Conservation (phyloP, 805 yeast species). For the Grigorovia humatica region DNA sequence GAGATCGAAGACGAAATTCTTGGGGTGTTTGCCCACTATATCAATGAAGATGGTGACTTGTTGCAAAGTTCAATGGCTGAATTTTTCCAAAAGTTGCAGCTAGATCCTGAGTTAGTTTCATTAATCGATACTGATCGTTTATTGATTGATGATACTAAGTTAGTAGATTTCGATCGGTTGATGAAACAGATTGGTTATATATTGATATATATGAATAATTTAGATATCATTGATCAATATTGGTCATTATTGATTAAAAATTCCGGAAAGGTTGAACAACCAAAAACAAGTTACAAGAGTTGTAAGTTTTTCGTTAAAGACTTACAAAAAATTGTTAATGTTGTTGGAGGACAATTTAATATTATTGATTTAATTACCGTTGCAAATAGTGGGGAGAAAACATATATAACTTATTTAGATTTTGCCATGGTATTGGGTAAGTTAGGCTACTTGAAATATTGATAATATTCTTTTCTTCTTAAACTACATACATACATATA, state of each 20-base stretch:
- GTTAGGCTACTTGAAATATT: constrained; percentile 32
- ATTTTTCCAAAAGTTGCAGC: constrained; percentile 25
- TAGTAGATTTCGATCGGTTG: constrained; percentile 40
- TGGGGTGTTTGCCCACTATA: constrained; percentile 32
- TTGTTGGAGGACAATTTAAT: constrained; percentile 11
- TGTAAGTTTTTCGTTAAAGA: constrained; percentile 30
- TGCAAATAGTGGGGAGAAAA: constrained; percentile 32
- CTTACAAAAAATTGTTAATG: constrained; percentile 27
- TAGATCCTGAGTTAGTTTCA: constrained; percentile 23
- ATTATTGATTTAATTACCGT: constrained; percentile 39
- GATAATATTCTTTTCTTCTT: constrained; percentile 1
- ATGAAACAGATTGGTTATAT: constrained; percentile 33
- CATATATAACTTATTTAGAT: constrained; percentile 33
- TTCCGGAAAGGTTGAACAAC: constrained; percentile 14
- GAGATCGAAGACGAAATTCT: constrained; percentile 37
- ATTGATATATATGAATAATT: constrained; percentile 32
- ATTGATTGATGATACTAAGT: constrained; percentile 31
- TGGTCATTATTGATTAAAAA: constrained; percentile 33
- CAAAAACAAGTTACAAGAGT: constrained; percentile 13
- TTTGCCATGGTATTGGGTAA: constrained; percentile 41
- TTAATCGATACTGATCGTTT: constrained; percentile 25
- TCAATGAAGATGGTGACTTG: constrained; percentile 35
- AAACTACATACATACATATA: not conserved
- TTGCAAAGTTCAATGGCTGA: constrained; percentile 19
- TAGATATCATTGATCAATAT: constrained; percentile 27